Percentiles rank a stretch among this genome's conserved stretches.
Conservation (phyloP, 1,139 yeast species). For the Candida sp. region DNA sequence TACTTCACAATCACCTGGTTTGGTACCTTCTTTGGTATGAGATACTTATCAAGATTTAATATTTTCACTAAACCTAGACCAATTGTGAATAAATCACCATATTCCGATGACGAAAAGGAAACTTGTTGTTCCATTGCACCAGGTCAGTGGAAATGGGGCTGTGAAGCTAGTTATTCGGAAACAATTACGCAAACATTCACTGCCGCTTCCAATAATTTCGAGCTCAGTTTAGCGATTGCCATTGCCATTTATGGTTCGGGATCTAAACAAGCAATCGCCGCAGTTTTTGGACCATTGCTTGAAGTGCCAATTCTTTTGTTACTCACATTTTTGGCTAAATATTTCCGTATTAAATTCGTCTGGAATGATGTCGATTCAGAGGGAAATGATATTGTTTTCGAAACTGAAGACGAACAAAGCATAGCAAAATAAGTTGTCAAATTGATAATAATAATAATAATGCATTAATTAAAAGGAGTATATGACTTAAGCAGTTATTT, state of each 20-base stretch:
- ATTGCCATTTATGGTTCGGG: conserved; percentile 52
- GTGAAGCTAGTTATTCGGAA: conserved; percentile 28
- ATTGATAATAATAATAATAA: no score
- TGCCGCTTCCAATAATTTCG: conserved; percentile 55
- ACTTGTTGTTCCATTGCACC: conserved; percentile 3
- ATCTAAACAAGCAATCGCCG: conserved; percentile 54
- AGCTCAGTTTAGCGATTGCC: conserved; percentile 53
- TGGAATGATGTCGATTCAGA: conserved; percentile 19
- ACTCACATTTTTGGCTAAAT: conserved; percentile 40
- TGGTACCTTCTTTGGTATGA: conserved; percentile 44
- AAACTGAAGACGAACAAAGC: background rate
- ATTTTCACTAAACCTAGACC: conserved; percentile 21
- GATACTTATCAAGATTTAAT: conserved; percentile 12
- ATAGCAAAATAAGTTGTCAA: no score
- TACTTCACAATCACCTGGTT: conserved; percentile 32
- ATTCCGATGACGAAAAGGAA: conserved; percentile 6
- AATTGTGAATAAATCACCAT: conserved; percentile 26
- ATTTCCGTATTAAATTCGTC: conserved; percentile 20
- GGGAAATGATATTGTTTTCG: conserved; percentile 3
- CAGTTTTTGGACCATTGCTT: conserved; percentile 57
- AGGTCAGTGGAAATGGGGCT: conserved; percentile 17
- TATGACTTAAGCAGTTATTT: no score
- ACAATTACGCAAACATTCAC: conserved; percentile 51
- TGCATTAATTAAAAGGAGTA: no score
- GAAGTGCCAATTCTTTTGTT: conserved; percentile 52